Base-by-base conservation (phyloP, 1,284 basidiomycete species). In the Cutaneotrichosporon sp. region DNA sequence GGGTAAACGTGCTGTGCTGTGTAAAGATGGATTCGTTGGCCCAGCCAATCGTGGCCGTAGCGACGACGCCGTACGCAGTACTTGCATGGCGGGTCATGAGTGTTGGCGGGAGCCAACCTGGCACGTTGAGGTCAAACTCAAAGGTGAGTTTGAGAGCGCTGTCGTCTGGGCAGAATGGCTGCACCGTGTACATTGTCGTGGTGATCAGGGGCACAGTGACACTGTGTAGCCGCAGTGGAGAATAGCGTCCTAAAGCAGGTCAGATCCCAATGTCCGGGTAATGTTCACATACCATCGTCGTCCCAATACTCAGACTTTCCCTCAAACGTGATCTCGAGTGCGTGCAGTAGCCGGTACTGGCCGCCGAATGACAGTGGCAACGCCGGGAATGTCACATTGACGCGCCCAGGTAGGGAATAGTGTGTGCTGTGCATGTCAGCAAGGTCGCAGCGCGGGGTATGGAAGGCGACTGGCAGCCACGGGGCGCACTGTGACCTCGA, bases 281-380 rank as follows among this genome's bases (percentile, higher is more conserved):
- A 8, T 18, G 23, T 12, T 22, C 17, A 34, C 45, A 36, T 36
- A 47, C 46, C 46, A 14, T 44, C 41, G 1, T 65, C 63, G 45
- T 75, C 72, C 51, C 58, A 67, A 50, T 62, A 75, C 51, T 75
- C 73, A 12, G 64, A 59, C 56, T 70, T 69, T 12, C 70, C 71
- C 49, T 75, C 73, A 40, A 49, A 36, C 7, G 33, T 41, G 3
- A 49, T n/a, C 17, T 52, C 57, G 4, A 75, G 51, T 15, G 64
- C 59, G 38, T 55, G 60, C 8, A 73, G 40, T 20, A 66, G 57
- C 36, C 52, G 40, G n/a, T n/a, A 26, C 10, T 40, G 37, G 2
- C 18, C 35, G 1, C 41, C 46, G 12, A 21, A 15, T 2, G 18
- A 8, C 3, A 21, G 5, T 7, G 48, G 39, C 26, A 50, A 37